A percentile compares a stretch with the other conserved stretches of the same genome.
Evolutionary conservation across 83 land plant genomes (phyloP).

Genomic region (Thuja plicata): DNA sequence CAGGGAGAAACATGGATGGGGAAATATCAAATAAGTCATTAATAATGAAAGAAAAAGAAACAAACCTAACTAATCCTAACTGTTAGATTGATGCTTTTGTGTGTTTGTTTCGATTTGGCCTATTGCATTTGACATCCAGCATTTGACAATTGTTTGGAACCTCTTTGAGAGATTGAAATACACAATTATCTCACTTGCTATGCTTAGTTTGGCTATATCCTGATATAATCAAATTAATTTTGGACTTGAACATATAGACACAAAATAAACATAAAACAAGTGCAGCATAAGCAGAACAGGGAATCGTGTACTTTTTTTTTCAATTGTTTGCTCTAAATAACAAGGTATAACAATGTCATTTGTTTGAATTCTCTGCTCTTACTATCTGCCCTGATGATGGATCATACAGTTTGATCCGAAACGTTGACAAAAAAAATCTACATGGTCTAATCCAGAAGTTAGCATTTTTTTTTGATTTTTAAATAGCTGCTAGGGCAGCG

Average conservation of each 20-base stretch:
- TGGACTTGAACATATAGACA: background rate
- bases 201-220: background rate
- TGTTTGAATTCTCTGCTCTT: background rate
- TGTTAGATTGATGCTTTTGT: background rate
- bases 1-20: too few species aligned
- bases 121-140: background rate
- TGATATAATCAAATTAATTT: background rate
- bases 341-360: background rate
- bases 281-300: background rate
- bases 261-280: background rate
- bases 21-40: too few species aligned
- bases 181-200: background rate
- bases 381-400: too few species aligned
- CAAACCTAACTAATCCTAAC: too few species aligned
- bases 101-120: background rate
- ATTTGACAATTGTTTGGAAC: background rate
- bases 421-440: too few species aligned
- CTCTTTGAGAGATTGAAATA: background rate
- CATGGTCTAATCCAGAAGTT: too few species aligned
- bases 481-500: too few species aligned
- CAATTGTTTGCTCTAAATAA: background rate
- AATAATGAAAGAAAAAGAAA: too few species aligned
- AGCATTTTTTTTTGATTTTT: too few species aligned
- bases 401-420: too few species aligned
- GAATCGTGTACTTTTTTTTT: background rate